phyloP scores from a whole-genome alignment of 257 asterid genomes.

The Solanum corneliomulleri region DNA sequence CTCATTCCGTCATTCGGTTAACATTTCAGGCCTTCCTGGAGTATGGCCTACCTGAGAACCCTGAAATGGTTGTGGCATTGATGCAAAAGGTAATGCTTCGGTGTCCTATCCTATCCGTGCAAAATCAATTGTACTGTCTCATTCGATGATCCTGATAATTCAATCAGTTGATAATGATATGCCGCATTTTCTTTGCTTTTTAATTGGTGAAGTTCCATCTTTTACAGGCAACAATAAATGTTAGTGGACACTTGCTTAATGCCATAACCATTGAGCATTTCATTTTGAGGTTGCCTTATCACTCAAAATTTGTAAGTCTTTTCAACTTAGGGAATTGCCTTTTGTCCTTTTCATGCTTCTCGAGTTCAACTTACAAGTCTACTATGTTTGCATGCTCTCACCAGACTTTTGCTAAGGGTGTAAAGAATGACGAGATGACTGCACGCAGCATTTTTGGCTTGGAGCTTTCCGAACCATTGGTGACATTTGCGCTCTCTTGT shows the following conservation, averaged over 20 bases:
- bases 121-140: neutral
- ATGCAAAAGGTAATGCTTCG: slow-evolving; percentile 59
- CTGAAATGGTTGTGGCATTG: slow-evolving; percentile 53
- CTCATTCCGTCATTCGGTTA: neutral
- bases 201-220: neutral
- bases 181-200: neutral
- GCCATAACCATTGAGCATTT: slow-evolving; percentile 73
- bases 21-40: slow-evolving; percentile 57
- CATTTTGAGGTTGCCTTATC: slow-evolving; percentile 69
- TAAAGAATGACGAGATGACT: slow-evolving; percentile 41
- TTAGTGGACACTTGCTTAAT: slow-evolving; percentile 58
- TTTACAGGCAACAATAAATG: slow-evolving; percentile 58
- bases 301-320: slow-evolving; percentile 47
- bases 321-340: neutral
- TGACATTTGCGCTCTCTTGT: slow-evolving; percentile 88
- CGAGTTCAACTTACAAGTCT: neutral
- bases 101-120: neutral
- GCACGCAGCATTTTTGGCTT: slow-evolving; percentile 44
- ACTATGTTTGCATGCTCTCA: neutral
- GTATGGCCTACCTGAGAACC: slow-evolving; percentile 58
- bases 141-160: neutral
- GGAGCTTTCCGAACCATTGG: slow-evolving; percentile 74
- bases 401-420: slow-evolving; percentile 50
- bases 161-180: neutral
- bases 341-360: neutral